Conservation (phyloP, 2,329 filamentous ascomycete species). For the Aspergillus sp. region DNA sequence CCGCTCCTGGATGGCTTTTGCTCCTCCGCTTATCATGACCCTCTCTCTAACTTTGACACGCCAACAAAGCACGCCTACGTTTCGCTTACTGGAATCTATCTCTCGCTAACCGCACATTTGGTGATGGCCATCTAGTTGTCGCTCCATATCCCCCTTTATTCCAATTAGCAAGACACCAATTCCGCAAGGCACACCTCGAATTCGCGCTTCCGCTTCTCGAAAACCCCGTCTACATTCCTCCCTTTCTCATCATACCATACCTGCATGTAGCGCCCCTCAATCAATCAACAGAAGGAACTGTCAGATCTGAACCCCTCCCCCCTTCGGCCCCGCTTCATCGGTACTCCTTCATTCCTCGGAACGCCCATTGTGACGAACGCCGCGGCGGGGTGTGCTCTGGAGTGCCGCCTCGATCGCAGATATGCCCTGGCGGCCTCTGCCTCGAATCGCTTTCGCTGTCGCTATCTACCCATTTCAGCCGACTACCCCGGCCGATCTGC, state of each 20-base stretch:
- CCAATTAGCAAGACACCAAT: background rate
- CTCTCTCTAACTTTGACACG: background rate
- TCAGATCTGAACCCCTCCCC: conserved; percentile 4
- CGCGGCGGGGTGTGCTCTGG: conserved; percentile 24
- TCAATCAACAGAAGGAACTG: conserved; percentile 29
- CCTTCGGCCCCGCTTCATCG: conserved; percentile 20
- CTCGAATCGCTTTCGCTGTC: conserved; percentile 96
- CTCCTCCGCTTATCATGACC: conserved; percentile 10
- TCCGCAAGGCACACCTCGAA: background rate
- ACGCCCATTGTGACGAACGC: conserved; percentile 26
- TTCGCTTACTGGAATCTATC: conserved; percentile 3
- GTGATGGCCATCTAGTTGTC: conserved; percentile 16
- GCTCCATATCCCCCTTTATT: conserved; percentile 9
- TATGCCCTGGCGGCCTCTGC: conserved; percentile 97
- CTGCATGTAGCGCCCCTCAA: conserved; percentile 31
- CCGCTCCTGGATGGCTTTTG: conserved; percentile 5
- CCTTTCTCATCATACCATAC: conserved; percentile 15
- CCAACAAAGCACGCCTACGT: conserved; percentile 3
- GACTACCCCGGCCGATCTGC: conserved; percentile 83
- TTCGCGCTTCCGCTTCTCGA: conserved; percentile 13
- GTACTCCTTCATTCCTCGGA: conserved; percentile 24
- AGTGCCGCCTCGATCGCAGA: conserved; percentile 29
- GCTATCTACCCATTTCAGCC: conserved; percentile 93
- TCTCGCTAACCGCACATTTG: conserved; percentile 12
- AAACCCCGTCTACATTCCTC: conserved; percentile 28